These are phyloP conservation scores for Lichtheimia corymbifera DNA, from an alignment of 371 early-diverging fungal species.

Conservation along the genomic window DNA sequence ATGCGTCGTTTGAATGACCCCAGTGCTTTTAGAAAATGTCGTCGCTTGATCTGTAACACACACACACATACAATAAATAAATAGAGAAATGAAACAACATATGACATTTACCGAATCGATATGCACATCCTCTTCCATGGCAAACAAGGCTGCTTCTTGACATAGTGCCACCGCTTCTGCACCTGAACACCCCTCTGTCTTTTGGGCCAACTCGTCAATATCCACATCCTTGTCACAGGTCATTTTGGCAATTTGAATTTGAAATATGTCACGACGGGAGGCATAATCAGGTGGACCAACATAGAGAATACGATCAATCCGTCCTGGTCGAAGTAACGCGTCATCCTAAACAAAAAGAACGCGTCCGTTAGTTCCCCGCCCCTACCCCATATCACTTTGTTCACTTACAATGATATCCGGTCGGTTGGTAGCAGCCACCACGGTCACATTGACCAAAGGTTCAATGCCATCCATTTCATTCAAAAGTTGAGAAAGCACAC, in stretches of 20 bases:
- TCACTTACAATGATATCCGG: slow-evolving; percentile 90
- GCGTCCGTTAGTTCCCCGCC: neutral
- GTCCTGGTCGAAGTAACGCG: slow-evolving; percentile 94
- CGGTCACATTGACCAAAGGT: slow-evolving; percentile 89
- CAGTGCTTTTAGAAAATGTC: slow-evolving; percentile 75
- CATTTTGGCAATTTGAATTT: slow-evolving; percentile 74
- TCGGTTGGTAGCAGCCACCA: slow-evolving; percentile 99
- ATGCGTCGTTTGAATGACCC: slow-evolving; percentile 71
- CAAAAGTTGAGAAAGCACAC: slow-evolving; percentile 92
- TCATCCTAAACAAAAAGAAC: slow-evolving; percentile 64
- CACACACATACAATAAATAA: neutral
- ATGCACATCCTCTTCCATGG: slow-evolving; percentile 85
- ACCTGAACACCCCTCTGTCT: slow-evolving; percentile 92
- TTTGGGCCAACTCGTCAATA: slow-evolving; percentile 54
- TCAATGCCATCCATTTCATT: slow-evolving; percentile 97
- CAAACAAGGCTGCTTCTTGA: slow-evolving; percentile 91
- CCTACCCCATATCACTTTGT: neutral
- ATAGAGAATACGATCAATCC: slow-evolving; percentile 95
- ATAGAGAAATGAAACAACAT: slow-evolving; percentile 6
- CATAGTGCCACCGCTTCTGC: slow-evolving; percentile 94
- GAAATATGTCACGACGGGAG: slow-evolving; percentile 83
- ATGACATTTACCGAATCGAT: slow-evolving; percentile 45
- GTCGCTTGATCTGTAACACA: slow-evolving; percentile 51
- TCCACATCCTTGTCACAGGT: slow-evolving; percentile 62
- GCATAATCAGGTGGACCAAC: slow-evolving; percentile 87